These are phyloP conservation scores for Sicyos baderoa DNA, from an alignment of 306 rosid species.

Conservation along the genomic window DNA sequence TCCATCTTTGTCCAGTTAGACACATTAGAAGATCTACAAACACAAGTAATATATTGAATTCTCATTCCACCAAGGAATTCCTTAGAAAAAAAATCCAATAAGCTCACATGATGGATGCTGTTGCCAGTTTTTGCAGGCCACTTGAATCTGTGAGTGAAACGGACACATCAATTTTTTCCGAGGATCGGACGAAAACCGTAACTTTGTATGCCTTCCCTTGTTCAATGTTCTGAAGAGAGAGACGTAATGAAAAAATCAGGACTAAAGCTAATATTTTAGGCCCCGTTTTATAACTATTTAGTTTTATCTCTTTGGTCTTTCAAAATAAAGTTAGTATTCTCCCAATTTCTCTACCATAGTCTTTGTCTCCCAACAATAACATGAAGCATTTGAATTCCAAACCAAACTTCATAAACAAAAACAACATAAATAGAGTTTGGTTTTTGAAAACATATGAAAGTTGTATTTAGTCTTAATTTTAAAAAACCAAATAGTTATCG, in stretches of 20 bases:
- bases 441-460: no score
- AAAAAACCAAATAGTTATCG: no score
- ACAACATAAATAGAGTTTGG: no score
- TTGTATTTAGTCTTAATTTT: no score
- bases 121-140: slow-evolving; percentile 47
- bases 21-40: slow-evolving; percentile 51
- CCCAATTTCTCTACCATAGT: no score
- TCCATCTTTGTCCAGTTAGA: slow-evolving; percentile 41
- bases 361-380: no score
- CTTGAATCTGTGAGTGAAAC: slow-evolving; percentile 48
- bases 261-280: no score
- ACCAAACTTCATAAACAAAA: no score
- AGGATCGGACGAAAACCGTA: slow-evolving; percentile 52
- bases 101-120: slow-evolving; percentile 49
- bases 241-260: background rate
- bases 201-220: slow-evolving; percentile 68
- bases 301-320: no score
- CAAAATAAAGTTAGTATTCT: no score
- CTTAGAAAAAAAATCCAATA: background rate
- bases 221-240: slow-evolving; percentile 57
- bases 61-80: background rate
- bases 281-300: no score
- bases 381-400: no score
- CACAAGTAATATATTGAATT: slow-evolving; percentile 9
- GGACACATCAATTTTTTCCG: slow-evolving; percentile 41